Base-by-base conservation (phyloP, 2,329 filamentous ascomycete genomes). In the Talaromyces sp. region DNA sequence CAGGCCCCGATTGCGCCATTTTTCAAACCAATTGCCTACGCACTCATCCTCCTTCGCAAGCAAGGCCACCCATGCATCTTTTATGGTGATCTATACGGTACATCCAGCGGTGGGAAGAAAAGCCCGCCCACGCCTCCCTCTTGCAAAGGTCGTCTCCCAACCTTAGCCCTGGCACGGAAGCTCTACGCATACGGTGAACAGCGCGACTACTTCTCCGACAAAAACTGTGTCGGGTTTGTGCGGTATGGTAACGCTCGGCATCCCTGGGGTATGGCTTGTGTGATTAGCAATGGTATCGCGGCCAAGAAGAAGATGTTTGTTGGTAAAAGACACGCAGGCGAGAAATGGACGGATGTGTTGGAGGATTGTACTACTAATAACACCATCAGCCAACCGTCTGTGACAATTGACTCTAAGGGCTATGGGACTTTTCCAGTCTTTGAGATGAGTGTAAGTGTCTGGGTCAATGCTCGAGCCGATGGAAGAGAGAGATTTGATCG, bases 21-120 rank as follows among this genome's bases (percentile, higher is more conserved):
- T 75, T 89, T 91, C 77, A 90, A 90, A 71, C 82, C 87, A 0
- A 78, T 91, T 17, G 89, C 88, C 13, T 90, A 91, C 71, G 78
- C 87, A 0, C 80, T 91, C 51, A 90, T 91, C 59, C 82, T 92
- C 1, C 83, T 91, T 27, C 82, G 86, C 13, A 73, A 80, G 55
- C 77, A 83, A 35, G 87, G 87, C 17, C 81, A 85, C 29, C 88
- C 88, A 0, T 89, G 85, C 66, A 76, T 89, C 38, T 91, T 91
- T 70, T 90, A 86, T 69, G 86, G 87, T 26, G 87, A 90, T 68
- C 71, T 90, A 0, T 89, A 88, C 71, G 87, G 87, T 24, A 85
- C 86, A 55, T 75, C 78, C 56, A 80, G 75, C n/a, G 74, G 72
- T 53, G 69, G 74, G 54, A 76, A 2, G 26, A 60, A 53, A 35